Evolutionary conservation across 1,284 basidiomycete species (phyloP).

Genomic region (Ceratobasidium papillatum): DNA sequence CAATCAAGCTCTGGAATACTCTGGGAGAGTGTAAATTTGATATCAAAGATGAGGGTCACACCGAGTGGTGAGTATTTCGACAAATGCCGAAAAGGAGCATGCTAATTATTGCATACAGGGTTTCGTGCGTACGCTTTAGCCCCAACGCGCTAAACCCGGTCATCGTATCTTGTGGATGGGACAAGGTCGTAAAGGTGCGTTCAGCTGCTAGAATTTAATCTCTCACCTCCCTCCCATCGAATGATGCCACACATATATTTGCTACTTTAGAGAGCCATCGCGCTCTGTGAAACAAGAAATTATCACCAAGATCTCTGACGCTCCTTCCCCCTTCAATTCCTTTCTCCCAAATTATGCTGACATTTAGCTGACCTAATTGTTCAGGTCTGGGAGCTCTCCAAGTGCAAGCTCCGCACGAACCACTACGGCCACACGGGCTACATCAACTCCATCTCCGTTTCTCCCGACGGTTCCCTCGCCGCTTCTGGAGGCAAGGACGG

Average conservation of each 20-base stretch:
- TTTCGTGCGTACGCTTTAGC: conserved; percentile 99
- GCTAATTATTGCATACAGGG: conserved; percentile 62
- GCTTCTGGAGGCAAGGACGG: conserved; percentile 99
- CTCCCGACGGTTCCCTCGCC: conserved; percentile 98
- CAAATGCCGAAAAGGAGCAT: neutral
- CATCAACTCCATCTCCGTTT: conserved; percentile 99
- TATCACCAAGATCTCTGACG: conserved; percentile 83
- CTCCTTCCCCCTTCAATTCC: neutral
- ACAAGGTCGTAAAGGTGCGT: conserved; percentile 99
- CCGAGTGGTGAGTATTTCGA: conserved; percentile 76
- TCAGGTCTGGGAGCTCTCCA: conserved; percentile 99
- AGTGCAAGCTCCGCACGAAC: conserved; percentile 99
- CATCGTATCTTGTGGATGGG: conserved; percentile 99
- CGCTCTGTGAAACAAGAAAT: conserved; percentile 72
- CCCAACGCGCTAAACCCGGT: conserved; percentile 98
- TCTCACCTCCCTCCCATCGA: conserved; percentile 46
- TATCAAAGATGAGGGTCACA: conserved; percentile 98
- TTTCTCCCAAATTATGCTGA: neutral
- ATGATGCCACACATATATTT: conserved; percentile 73
- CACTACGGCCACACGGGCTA: conserved; percentile 99
- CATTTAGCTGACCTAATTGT: conserved; percentile 45
- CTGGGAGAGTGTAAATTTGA: conserved; percentile 99
- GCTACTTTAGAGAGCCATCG: conserved; percentile 80
- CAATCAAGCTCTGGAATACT: conserved; percentile 99
- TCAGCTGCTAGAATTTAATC: conserved; percentile 16